phyloP scores from a whole-genome alignment of 495 filamentous ascomycete genomes.

The Cudoniella acicularis region DNA sequence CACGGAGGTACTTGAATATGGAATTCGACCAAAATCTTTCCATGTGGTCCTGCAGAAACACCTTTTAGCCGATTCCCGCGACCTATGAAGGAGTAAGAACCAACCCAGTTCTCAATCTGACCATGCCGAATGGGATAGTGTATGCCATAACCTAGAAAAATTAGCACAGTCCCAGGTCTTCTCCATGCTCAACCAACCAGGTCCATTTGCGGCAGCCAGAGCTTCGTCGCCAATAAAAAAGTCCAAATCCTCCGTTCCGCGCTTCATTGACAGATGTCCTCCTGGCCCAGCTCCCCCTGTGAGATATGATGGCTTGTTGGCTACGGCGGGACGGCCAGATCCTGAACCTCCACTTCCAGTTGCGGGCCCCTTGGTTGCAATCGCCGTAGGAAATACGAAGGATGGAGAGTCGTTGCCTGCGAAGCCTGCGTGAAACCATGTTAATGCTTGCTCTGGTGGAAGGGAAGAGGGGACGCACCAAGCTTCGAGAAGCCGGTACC shows the following conservation, averaged over 20 bases:
- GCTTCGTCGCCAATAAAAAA: slow-evolving; percentile 99
- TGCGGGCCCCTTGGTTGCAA: slow-evolving; percentile 79
- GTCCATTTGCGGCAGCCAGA: slow-evolving; percentile 74
- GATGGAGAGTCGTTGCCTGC: slow-evolving; percentile 98
- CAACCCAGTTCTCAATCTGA: slow-evolving; percentile 96
- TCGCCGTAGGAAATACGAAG: slow-evolving; percentile 98
- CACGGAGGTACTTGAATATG: slow-evolving; percentile 97
- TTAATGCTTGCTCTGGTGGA: slow-evolving; percentile 19
- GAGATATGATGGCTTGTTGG: slow-evolving; percentile 90
- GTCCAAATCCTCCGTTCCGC: slow-evolving; percentile 95
- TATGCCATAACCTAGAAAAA: slow-evolving; percentile 72
- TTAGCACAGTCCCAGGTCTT: slow-evolving; percentile 18
- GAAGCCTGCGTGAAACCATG: slow-evolving; percentile 62
- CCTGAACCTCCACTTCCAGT: slow-evolving; percentile 69
- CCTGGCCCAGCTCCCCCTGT: slow-evolving; percentile 80
- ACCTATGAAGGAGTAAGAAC: slow-evolving; percentile 7
- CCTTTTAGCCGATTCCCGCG: background rate
- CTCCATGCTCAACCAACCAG: slow-evolving; percentile 49
- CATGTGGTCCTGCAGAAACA: slow-evolving; percentile 75
- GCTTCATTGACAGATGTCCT: slow-evolving; percentile 83
- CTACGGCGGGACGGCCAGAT: slow-evolving; percentile 83
- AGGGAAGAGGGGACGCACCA: slow-evolving; percentile 50
- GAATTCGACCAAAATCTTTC: slow-evolving; percentile 99
- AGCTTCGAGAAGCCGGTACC: slow-evolving; percentile 98
- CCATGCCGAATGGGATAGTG: slow-evolving; percentile 97